Evolutionary conservation across 306 rosid genomes (phyloP), one percentile per base, ranked within the genome.

Genomic region (Ceratonia siliqua): DNA sequence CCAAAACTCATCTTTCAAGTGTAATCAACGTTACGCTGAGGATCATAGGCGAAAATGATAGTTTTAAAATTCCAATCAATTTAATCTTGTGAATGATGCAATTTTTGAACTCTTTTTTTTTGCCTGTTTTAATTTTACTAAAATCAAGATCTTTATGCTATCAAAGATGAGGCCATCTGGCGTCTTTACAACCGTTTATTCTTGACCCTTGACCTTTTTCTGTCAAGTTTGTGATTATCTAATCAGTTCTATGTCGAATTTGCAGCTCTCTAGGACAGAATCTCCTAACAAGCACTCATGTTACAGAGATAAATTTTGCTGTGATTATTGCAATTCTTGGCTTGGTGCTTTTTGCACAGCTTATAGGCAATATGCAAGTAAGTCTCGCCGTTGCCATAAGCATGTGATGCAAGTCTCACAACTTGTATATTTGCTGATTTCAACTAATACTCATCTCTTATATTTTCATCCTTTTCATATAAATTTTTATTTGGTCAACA

Each of bases 281-380:
- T 84, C 90, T 87, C 68, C 27, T 73, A 24, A 84, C 88, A 70
- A 82, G 90, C 62, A 79, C 81, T 59, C 48, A 72, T 45, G 76
- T 84, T 68, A 64, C 79, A 5, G 90, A 87, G 80, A 87, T 84
- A 18, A 84, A 68, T 79, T 87, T 87, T 84, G 90, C 90, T 4
- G 77, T 84, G 42, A 39, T 87, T 49, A 75, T 87, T 73, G 86
- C 88, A 27, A 74, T 87, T 68, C 88, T 87, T 68, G 90, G 90
- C 17, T 79, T 84, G 78, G 90, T 87, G 72, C 81, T 87, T 57
- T 87, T 87, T 55, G 90, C 85, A 25, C 55, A 84, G 61, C 88
- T 87, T 22, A 87, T 87, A 55, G 90, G 90, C 28, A 84, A 87
- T 65, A 84, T 87, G 90, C 86, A 87, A 78, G 90, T 81, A 79